Conservation (phyloP, 2,329 filamentous ascomycete species). For the Drechslerella dactyloides region DNA sequence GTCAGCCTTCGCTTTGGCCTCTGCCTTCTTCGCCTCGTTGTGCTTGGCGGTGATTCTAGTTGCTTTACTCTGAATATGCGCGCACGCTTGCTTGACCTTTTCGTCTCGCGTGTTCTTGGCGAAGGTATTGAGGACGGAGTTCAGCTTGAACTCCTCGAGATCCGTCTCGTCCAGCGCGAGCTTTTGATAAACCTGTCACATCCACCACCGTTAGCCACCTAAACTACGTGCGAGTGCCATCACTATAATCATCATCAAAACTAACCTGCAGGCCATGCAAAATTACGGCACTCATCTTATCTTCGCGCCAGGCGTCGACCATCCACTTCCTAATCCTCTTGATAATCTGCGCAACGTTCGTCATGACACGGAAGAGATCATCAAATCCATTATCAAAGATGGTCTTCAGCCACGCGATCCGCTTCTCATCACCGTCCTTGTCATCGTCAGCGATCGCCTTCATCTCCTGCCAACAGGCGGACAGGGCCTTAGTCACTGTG, state of each 20-base stretch:
- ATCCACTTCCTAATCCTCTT: slow-evolving; percentile 43
- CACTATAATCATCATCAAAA: no score
- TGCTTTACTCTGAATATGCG: slow-evolving; percentile 33
- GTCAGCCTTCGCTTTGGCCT: slow-evolving; percentile 32
- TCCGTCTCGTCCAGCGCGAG: slow-evolving; percentile 30
- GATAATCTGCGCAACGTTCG: slow-evolving; percentile 17
- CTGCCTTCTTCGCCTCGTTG: slow-evolving; percentile 28
- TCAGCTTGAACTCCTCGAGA: slow-evolving; percentile 42
- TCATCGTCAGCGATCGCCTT: slow-evolving; percentile 42
- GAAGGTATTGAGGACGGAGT: slow-evolving; percentile 31
- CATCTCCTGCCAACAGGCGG: slow-evolving; percentile 27
- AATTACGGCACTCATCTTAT: slow-evolving; percentile 42
- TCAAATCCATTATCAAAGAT: slow-evolving; percentile 47
- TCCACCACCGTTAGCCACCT: background rate
- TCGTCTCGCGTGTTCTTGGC: slow-evolving; percentile 39
- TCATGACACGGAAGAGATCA: slow-evolving; percentile 40
- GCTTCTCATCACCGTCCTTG: slow-evolving; percentile 38
- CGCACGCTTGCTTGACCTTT: slow-evolving; percentile 41
- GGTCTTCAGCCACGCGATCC: slow-evolving; percentile 40
- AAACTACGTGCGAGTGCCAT: no score
- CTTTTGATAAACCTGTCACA: slow-evolving; percentile 35
- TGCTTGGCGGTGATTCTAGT: slow-evolving; percentile 41
- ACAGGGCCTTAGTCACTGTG: slow-evolving; percentile 15
- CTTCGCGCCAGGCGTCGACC: slow-evolving; percentile 42
- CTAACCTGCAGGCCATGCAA: slow-evolving; percentile 44